A percentile compares a stretch with the other conserved stretches of the same genome.
Evolutionary conservation across 2,329 filamentous ascomycete genomes (phyloP).

Genomic region (Penicillium rolfsii): DNA sequence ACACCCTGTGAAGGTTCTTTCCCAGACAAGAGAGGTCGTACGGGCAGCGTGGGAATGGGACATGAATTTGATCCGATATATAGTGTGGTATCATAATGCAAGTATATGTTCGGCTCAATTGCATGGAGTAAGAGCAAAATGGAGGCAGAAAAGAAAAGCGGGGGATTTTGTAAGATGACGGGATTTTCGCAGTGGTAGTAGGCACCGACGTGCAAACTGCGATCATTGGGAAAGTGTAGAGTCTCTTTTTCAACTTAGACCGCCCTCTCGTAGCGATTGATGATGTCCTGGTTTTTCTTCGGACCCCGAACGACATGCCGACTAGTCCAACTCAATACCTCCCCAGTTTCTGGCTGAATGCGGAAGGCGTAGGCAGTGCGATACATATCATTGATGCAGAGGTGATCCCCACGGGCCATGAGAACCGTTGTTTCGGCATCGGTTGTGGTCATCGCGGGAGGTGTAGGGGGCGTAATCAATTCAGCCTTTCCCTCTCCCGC

Average conservation of each 20-base stretch:
- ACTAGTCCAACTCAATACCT: slow-evolving; percentile 48
- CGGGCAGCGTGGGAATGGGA: neutral
- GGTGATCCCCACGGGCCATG: slow-evolving; percentile 46
- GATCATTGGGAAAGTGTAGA: neutral
- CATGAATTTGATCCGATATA: neutral
- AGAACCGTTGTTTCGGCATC: slow-evolving; percentile 34
- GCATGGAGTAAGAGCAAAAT: neutral
- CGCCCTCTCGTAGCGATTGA: slow-evolving; percentile 41
- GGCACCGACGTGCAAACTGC: neutral
- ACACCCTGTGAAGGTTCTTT: slow-evolving; percentile 51
- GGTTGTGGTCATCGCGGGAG: slow-evolving; percentile 21
- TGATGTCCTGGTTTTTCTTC: slow-evolving; percentile 51
- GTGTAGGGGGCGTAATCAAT: slow-evolving; percentile 31
- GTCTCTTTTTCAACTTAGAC: slow-evolving; percentile 4
- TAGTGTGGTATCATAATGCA: slow-evolving; percentile 1
- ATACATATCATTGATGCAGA: slow-evolving; percentile 53
- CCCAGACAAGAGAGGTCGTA: neutral
- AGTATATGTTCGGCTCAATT: neutral
- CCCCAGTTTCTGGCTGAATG: slow-evolving; percentile 34
- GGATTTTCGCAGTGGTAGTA: neutral
- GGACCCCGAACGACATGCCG: slow-evolving; percentile 51
- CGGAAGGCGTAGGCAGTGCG: slow-evolving; percentile 50
- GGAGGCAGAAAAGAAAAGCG: no score
- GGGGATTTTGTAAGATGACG: neutral
- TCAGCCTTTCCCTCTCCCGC: neutral